phyloP scores from a whole-genome alignment of 306 rosid genomes.

The Cotoneaster glaucophyllus region DNA sequence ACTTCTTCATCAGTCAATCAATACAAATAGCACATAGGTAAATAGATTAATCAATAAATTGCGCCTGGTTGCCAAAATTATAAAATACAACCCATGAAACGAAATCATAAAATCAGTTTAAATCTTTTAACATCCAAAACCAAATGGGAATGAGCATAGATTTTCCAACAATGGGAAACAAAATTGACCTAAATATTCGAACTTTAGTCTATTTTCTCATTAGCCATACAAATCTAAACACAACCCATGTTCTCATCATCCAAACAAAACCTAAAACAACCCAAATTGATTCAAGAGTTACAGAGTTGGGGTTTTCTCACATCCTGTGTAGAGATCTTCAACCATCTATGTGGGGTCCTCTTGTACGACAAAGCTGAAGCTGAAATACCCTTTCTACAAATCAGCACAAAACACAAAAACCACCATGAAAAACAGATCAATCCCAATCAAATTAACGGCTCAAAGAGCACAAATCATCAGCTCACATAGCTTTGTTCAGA shows the following conservation, averaged over 20 bases:
- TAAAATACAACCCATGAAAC: too few species aligned
- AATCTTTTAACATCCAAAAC: too few species aligned
- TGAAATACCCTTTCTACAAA: conserved; percentile 75
- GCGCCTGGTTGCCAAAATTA: too few species aligned
- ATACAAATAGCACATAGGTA: too few species aligned
- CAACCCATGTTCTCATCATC: background rate
- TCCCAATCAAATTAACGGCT: background rate
- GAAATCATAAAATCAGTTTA: too few species aligned
- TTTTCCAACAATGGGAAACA: too few species aligned
- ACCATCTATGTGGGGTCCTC: conserved; percentile 67
- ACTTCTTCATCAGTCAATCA: background rate
- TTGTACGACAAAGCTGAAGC: conserved; percentile 72
- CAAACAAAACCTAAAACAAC: too few species aligned
- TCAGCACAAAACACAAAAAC: background rate
- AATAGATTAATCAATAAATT: too few species aligned
- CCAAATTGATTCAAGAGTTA: too few species aligned
- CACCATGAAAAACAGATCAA: background rate
- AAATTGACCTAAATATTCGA: too few species aligned
- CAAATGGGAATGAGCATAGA: background rate
- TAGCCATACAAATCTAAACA: background rate
- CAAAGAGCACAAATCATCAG: background rate
- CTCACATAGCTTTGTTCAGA: background rate
- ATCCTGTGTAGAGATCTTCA: conserved; percentile 67
- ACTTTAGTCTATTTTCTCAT: background rate
- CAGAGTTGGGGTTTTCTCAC: conserved; percentile 25